Conservation (phyloP, 2,329 filamentous ascomycete species). For the Aspergillus candidus region DNA sequence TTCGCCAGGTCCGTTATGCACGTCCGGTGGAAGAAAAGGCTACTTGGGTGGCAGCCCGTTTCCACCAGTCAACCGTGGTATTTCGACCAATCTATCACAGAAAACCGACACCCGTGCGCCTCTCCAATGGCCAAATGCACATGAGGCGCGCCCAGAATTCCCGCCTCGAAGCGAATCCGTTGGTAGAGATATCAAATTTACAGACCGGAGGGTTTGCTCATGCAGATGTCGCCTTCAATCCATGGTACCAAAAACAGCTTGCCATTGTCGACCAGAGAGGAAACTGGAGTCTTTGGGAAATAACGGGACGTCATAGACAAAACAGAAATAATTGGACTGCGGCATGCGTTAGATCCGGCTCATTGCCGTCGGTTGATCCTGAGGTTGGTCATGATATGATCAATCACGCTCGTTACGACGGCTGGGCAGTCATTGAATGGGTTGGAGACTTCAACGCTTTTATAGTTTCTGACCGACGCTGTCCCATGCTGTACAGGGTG, state of each 20-base stretch:
- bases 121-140: slow-evolving; percentile 10
- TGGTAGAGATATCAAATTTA: slow-evolving; percentile 39
- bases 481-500: slow-evolving; percentile 33
- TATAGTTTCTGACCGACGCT: slow-evolving; percentile 48
- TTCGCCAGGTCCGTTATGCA: slow-evolving; percentile 52
- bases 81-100: slow-evolving; percentile 41
- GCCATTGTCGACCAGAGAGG: slow-evolving; percentile 50
- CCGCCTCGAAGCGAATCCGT: slow-evolving; percentile 42
- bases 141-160: slow-evolving; percentile 27
- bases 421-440: slow-evolving; percentile 42
- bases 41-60: slow-evolving; percentile 48
- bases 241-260: slow-evolving; percentile 52
- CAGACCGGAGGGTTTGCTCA: slow-evolving; percentile 45
- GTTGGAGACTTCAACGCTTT: slow-evolving; percentile 35
- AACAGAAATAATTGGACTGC: slow-evolving; percentile 24
- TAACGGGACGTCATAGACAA: slow-evolving; percentile 29
- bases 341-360: slow-evolving; percentile 24
- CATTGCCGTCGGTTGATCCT: slow-evolving; percentile 21
- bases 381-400: slow-evolving; percentile 10
- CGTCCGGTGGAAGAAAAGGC: slow-evolving; percentile 35
- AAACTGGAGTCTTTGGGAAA: slow-evolving; percentile 49
- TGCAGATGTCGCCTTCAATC: slow-evolving; percentile 54
- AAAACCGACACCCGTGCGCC: slow-evolving; percentile 19
- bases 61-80: slow-evolving; percentile 41
- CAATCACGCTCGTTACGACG: slow-evolving; percentile 29